Evolutionary conservation across 1,284 basidiomycete genomes (phyloP).

Genomic region (Takashimella tepidaria): DNA sequence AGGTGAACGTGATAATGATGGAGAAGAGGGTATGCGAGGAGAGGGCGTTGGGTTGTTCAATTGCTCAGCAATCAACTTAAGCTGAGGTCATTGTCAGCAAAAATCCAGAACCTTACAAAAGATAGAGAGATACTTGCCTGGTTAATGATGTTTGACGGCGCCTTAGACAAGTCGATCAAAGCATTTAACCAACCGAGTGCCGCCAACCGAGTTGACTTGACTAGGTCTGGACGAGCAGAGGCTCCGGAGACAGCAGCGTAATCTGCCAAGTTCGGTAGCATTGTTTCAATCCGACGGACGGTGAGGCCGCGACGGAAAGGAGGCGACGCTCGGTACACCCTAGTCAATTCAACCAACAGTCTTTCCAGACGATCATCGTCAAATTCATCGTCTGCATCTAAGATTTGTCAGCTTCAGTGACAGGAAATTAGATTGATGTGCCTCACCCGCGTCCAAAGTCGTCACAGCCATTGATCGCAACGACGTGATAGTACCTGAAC

Average conservation of each 20-base stretch:
- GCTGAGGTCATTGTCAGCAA: constrained; percentile 12
- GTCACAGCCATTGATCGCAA: constrained; percentile 22
- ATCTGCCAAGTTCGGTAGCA: constrained; percentile 42
- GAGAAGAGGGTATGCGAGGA: constrained; percentile 14
- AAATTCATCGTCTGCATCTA: not conserved
- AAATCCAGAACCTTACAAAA: too few species aligned
- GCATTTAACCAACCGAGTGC: constrained; percentile 26
- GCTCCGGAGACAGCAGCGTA: constrained; percentile 37
- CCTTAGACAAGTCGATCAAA: constrained; percentile 29
- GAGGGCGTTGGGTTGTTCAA: constrained; percentile 18
- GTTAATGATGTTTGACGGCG: constrained; percentile 26
- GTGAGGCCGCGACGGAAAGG: constrained; percentile 33
- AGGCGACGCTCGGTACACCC: constrained; percentile 25
- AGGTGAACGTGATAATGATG: constrained; percentile 7
- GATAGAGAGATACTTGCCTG: constrained; percentile 31
- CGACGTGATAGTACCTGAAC: constrained; percentile 27
- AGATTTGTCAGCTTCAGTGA: not conserved
- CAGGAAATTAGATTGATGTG: not conserved
- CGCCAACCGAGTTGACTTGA: constrained; percentile 22
- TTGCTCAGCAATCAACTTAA: constrained; percentile 40
- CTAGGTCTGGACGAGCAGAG: constrained; percentile 17
- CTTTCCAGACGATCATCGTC: constrained; percentile 25
- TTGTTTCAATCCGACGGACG: constrained; percentile 33
- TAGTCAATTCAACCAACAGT: constrained; percentile 30
- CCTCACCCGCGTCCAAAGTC: constrained; percentile 14